Evolutionary conservation across 139 green algal genomes (phyloP), one percentile per base, ranked within the genome.

Genomic region (Chlorella sp.): DNA sequence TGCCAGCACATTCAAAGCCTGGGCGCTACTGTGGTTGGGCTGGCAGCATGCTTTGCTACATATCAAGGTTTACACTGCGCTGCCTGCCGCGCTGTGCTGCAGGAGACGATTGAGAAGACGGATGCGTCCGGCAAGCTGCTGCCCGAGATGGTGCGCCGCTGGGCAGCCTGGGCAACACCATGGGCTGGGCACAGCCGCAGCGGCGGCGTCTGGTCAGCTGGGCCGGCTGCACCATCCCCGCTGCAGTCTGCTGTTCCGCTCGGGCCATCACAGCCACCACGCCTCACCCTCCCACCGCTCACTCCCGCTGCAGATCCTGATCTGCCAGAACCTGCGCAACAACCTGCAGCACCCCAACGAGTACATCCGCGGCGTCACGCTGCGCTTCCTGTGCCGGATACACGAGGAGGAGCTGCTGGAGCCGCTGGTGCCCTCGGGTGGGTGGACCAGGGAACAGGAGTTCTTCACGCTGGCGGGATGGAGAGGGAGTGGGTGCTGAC

Each of bases 311-410:
- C 93, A 97, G 94, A 99, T 99, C 86, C 93, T 99, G 9, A 99
- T 99, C 82, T 99, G 98, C 86, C 98, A 99, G 89, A 99, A 99
- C 90, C 92, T 99, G 79, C 90, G 98, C 34, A 99, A 99, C 93
- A 99, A 99, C 92, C 88, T 99, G 80, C 98, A 99, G 92, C 98
- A 99, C 84, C 98, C 98, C 25, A 99, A 99, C 86, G 98, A 99
- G 91, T 99, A 98, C 91, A 93, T 99, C 11, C 89, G 98, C 7
- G 98, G 98, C 12, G 93, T 96, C 41, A 99, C 97, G 17, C 92
- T 99, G 71, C 87, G 97, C 38, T 99, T 99, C 88, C 91, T 99
- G 57, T 99, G 96, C 91, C 91, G 98, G 28, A 97, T 99, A 72
- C 87, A 90, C 26, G 97, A 99, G 90, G 94, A 98, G 78, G 98